Evolutionary conservation across 1,139 yeast genomes (phyloP), one percentile per base, ranked within the genome.

Genomic region (Suhomyces ambrosiae): DNA sequence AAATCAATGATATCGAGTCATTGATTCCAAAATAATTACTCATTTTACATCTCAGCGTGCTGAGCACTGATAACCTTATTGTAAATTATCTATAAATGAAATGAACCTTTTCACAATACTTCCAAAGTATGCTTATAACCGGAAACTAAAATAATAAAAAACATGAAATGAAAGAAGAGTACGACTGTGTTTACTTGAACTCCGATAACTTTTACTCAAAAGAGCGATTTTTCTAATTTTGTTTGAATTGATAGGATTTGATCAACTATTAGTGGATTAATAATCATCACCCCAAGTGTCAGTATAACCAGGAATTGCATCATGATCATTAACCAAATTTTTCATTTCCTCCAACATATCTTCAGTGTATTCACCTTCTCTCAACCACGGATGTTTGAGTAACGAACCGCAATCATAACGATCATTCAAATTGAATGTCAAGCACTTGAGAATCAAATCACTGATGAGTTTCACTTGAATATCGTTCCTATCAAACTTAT

Each of bases 401-500:
- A 49, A 41, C 7, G 54, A 44, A 12, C 38, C 36, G 25, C 52
- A 49, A 32, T 49, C 54, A 23, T 39, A 48, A 7, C 54, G 35
- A 2, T 47, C 79, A 82, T 76, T 22, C 87, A 89, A 19, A 92
- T 95, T 11, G 90, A 90, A 63, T 82, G 95, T 74, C 80, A 27
- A 83, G 56, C 44, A 87, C 64, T 49, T 77, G 74, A 37, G 65
- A 56, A 25, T 89, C 78, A 47, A 25, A 65, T 65, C 45, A 62
- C 70, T 28, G 73, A 68, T 40, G 30, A 56, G 47, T 30, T 41
- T 44, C 26, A 54, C 53, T 25, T 54, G 50, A 18, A 51, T 43
- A 35, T 53, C 56, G 8, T 46, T 38, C 17, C 36, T 39, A 26
- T 48, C 52, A 53, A 82, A 76, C 47, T 81, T 81, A 58, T 87